Evolutionary conservation across 805 yeast species (phyloP).

Genomic region (Ogataea siamensis): DNA sequence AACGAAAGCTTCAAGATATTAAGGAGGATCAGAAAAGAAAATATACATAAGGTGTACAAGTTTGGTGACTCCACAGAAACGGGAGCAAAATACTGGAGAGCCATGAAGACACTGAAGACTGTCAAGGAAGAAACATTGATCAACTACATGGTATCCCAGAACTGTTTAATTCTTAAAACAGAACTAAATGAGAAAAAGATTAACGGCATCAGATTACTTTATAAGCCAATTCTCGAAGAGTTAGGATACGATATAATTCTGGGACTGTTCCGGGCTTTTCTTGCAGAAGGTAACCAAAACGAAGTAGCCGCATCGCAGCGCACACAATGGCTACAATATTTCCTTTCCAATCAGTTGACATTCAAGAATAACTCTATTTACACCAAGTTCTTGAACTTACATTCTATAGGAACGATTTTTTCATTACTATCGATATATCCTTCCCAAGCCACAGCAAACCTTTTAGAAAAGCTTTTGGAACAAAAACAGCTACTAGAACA

Average conservation of each 20-base stretch:
- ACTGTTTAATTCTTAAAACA: slow-evolving; percentile 33
- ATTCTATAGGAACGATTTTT: slow-evolving; percentile 12
- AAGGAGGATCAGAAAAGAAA: slow-evolving; percentile 48
- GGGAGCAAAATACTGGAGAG: slow-evolving; percentile 44
- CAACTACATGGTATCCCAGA: slow-evolving; percentile 31
- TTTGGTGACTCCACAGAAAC: slow-evolving; percentile 42
- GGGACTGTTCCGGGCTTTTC: slow-evolving; percentile 18
- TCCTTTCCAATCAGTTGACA: slow-evolving; percentile 17
- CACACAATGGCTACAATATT: slow-evolving; percentile 28
- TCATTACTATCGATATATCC: slow-evolving; percentile 14
- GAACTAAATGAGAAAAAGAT: slow-evolving; percentile 27
- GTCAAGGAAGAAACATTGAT: slow-evolving; percentile 21
- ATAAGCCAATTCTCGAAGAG: slow-evolving; percentile 29
- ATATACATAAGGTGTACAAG: slow-evolving; percentile 39
- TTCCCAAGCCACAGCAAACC: slow-evolving; percentile 2
- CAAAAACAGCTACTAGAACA: slow-evolving; percentile 12
- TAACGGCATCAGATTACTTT: slow-evolving; percentile 31
- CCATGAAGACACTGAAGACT: slow-evolving; percentile 29
- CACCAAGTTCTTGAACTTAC: slow-evolving; percentile 18
- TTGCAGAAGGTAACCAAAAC: slow-evolving; percentile 10
- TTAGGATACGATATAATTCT: slow-evolving; percentile 19
- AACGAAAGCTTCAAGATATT: slow-evolving; percentile 43
- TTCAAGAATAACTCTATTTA: slow-evolving; percentile 25
- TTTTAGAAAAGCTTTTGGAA: slow-evolving; percentile 11
- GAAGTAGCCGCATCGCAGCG: slow-evolving; percentile 14